Evolutionary conservation across 306 rosid genomes (phyloP), one percentile per base, ranked within the genome.

Genomic region (Argentina anserina): DNA sequence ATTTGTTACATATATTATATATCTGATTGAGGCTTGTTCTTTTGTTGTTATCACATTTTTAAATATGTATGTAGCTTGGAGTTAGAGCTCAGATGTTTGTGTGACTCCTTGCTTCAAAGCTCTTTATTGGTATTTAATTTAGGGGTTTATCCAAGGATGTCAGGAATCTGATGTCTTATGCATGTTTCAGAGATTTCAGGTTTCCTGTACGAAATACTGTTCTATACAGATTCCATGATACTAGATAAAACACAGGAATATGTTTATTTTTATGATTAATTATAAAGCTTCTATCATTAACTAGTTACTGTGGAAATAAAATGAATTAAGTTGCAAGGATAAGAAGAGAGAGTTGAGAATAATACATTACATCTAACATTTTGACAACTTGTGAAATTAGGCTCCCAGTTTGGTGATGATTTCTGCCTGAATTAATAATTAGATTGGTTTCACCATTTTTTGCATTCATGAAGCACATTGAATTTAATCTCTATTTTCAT

Each of bases 121-220:
- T 28, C 61, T 64, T 52, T 72, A 58, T 20, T 66, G 29, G 47
- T 53, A 14, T 64, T 40, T 47, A 15, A 25, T 7, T 42, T 58
- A 31, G 37, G 25, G 61, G 10, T 14, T 9, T 47, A 62, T 31
- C 40, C 75, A 37, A 67, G 45, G 23, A 43, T 58, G 78, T 72
- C 63, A 78, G 74, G 71, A 65, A 73, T 61, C 71, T 74, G 83
- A 58, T 68, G 60, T 73, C 60, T 49, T 69, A 60, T 62, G n/a
- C n/a, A n/a, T n/a, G 69, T 72, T 78, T 65, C 42, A 28, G 46
- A 9, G 73, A 55, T 33, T 9, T 56, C 43, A 28, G 31, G 67
- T 63, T 58, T 62, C 40, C 12, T 14, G 39, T 17, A 15, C 2
- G 31, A 14, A 17, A 29, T 31, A 60, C 11, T 29, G 5, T 14